A percentile compares a stretch with the other conserved stretches of the same genome.
These are phyloP conservation scores for Trametes cinnabarina DNA, from an alignment of 768 basidiomycete genomes.

Conservation along the genomic window DNA sequence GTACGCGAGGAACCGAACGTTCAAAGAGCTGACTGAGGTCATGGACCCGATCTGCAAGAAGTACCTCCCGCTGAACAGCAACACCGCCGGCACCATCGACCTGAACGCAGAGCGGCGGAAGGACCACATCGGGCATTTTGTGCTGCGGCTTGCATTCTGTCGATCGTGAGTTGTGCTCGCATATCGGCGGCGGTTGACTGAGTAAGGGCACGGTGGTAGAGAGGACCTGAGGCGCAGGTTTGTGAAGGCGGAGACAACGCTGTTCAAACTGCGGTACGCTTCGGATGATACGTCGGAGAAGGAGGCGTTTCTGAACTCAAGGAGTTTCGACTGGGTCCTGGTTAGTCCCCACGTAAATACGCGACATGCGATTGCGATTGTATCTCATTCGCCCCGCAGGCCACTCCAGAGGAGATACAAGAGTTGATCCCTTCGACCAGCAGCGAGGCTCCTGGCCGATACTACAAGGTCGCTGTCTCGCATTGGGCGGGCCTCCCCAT, in stretches of 20 bases:
- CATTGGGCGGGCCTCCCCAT: neutral
- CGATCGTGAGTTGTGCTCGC: slow-evolving; percentile 84
- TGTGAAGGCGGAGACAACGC: slow-evolving; percentile 80
- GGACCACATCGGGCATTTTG: slow-evolving; percentile 92
- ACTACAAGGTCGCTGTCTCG: slow-evolving; percentile 65
- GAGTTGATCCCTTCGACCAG: neutral
- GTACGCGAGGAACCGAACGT: slow-evolving; percentile 76
- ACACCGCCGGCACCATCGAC: slow-evolving; percentile 47
- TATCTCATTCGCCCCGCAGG: neutral
- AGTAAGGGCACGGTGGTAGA: neutral
- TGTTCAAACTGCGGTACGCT: slow-evolving; percentile 85
- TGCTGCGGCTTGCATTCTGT: slow-evolving; percentile 92
- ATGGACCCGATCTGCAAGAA: slow-evolving; percentile 65
- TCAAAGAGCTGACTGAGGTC: slow-evolving; percentile 70
- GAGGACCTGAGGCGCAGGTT: slow-evolving; percentile 89
- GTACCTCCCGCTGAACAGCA: slow-evolving; percentile 67
- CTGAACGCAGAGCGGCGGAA: slow-evolving; percentile 65
- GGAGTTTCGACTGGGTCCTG: slow-evolving; percentile 62
- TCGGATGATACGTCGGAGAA: slow-evolving; percentile 56
- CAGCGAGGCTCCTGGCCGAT: slow-evolving; percentile 45
- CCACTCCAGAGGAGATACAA: slow-evolving; percentile 9
- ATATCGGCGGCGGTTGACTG: neutral
- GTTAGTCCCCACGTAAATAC: slow-evolving; percentile 35
- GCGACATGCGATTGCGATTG: neutral
- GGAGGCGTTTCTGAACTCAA: slow-evolving; percentile 59